A percentile compares a stretch with the other conserved stretches of the same genome.
Conservation (phyloP, 176 grass and related monocot genomes). For the Paspalum notatum region DNA sequence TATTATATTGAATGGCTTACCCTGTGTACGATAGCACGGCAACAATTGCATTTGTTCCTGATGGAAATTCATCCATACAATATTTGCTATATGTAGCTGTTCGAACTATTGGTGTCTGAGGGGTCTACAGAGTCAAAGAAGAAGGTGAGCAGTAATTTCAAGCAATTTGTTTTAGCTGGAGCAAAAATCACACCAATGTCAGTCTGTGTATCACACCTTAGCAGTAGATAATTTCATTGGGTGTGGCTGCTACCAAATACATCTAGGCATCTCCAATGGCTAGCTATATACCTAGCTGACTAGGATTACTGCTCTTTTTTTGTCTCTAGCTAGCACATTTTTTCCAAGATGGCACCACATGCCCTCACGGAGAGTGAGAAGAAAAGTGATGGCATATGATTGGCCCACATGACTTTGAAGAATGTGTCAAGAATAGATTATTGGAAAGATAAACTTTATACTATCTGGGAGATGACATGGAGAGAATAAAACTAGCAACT, state of each 20-base stretch:
- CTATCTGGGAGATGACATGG: too few species aligned
- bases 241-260: constrained; percentile 26
- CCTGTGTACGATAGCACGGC: constrained; percentile 89
- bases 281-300: too few species aligned
- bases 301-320: too few species aligned
- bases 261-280: background rate
- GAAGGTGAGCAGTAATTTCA: background rate
- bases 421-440: too few species aligned
- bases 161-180: background rate
- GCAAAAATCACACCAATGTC: background rate
- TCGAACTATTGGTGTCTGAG: constrained; percentile 89
- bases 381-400: too few species aligned
- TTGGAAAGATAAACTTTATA: too few species aligned
- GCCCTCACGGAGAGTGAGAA: too few species aligned
- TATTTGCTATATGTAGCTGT: constrained; percentile 83
- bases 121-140: constrained; percentile 68
- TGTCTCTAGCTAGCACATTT: too few species aligned
- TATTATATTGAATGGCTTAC: constrained; percentile 46
- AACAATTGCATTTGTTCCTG: constrained; percentile 95
- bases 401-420: too few species aligned
- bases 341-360: too few species aligned
- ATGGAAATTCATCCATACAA: constrained; percentile 89
- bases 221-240: constrained; percentile 1
- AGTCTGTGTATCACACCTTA: background rate
- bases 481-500: too few species aligned